Conservation (phyloP, 2,329 filamentous ascomycete genomes). For the Aspergillus carbonarius region DNA sequence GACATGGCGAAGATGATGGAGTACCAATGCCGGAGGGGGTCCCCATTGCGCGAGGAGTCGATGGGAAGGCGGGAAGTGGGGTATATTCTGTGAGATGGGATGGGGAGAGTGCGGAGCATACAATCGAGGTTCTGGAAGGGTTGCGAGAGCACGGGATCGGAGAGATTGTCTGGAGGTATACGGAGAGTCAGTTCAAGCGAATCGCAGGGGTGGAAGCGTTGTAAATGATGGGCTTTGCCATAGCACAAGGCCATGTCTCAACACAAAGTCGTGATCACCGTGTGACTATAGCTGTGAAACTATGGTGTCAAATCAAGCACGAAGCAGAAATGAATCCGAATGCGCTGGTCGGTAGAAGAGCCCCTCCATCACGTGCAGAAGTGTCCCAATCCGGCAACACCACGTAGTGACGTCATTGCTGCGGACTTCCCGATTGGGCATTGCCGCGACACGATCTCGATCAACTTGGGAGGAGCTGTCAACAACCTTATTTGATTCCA, state of each 20-base stretch:
- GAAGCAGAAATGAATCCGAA: too few relatives aligned
- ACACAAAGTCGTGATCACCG: too few relatives aligned
- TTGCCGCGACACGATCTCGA: neutral
- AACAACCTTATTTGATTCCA: too few relatives aligned
- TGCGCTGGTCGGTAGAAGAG: too few relatives aligned
- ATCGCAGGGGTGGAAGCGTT: neutral
- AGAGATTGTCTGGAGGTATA: slow-evolving; percentile 3
- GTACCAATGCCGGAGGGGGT: neutral
- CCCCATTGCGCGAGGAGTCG: neutral
- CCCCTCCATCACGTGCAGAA: neutral
- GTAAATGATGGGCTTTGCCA: neutral
- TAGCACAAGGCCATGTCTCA: neutral
- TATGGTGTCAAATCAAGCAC: too few relatives aligned
- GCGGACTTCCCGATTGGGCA: neutral
- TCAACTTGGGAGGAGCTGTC: neutral
- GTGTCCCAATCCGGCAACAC: neutral
- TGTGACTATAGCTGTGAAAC: too few relatives aligned
- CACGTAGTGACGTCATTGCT: neutral
- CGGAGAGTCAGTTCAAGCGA: slow-evolving; percentile 2
- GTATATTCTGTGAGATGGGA: slow-evolving; percentile 2
- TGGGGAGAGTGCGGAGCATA: neutral
- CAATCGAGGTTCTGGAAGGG: neutral
- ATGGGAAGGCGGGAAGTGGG: slow-evolving; percentile 2
- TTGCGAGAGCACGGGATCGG: neutral
- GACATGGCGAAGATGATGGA: neutral